Conservation (phyloP, 306 rosid genomes). For the Rosa rugosa region DNA sequence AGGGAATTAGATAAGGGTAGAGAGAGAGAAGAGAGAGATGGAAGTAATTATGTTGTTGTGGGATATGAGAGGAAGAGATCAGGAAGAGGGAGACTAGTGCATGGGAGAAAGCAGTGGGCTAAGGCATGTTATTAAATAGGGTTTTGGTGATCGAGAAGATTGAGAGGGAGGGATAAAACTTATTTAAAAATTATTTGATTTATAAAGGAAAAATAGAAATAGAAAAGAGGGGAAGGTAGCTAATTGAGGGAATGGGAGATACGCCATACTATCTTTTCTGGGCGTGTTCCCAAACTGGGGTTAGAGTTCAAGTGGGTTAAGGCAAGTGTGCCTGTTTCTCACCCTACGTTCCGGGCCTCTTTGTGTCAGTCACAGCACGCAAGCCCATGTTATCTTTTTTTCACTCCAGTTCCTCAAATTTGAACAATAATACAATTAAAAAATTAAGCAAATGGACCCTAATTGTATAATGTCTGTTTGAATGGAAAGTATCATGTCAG, state of each 20-base stretch:
- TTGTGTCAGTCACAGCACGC: constrained; percentile 67
- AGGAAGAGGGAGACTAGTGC: constrained; percentile 54
- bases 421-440: neutral
- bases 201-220: neutral
- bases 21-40: constrained; percentile 15
- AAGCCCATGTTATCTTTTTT: constrained; percentile 73
- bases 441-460: constrained; percentile 9
- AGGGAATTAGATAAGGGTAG: constrained; percentile 18
- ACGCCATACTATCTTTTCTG: constrained; percentile 57
- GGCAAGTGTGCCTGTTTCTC: constrained; percentile 47
- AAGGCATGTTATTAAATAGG: constrained; percentile 48
- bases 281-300: constrained; percentile 56
- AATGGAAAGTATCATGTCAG: neutral
- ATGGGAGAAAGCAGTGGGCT: constrained; percentile 76
- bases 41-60: constrained; percentile 5
- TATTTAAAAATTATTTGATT: neutral
- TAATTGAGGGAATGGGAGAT: constrained; percentile 28
- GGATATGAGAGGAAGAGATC: constrained; percentile 28
- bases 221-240: neutral
- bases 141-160: constrained; percentile 19
- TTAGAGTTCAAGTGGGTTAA: constrained; percentile 57
- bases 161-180: constrained; percentile 8
- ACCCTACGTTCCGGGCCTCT: constrained; percentile 68
- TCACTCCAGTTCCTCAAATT: constrained; percentile 4
- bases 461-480: neutral